Evolutionary conservation across 257 asterid genomes (phyloP).

Genomic region (Solanum pimpinellifolium): DNA sequence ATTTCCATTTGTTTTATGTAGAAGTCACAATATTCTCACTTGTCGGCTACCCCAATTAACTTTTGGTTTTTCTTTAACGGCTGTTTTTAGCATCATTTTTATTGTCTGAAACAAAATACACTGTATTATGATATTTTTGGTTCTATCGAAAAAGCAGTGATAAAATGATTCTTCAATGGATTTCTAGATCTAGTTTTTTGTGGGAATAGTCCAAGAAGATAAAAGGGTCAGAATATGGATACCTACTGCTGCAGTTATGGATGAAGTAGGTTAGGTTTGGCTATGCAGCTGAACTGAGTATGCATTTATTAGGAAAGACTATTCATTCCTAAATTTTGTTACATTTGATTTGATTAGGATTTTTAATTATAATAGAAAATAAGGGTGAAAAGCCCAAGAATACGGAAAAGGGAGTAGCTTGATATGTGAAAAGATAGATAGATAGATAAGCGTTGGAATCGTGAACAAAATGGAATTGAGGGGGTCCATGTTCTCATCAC

Average conservation of each 20-base stretch:
- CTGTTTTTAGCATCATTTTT: neutral
- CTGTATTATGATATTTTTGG: too few species aligned
- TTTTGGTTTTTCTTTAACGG: neutral
- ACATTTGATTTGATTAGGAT: neutral
- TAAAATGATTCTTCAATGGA: neutral
- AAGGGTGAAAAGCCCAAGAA: neutral
- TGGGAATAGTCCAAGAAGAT: neutral
- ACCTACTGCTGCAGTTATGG: neutral
- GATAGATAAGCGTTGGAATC: neutral
- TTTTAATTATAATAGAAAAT: neutral
- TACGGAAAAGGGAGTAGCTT: neutral
- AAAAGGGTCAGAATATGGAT: neutral
- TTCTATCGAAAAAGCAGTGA: neutral
- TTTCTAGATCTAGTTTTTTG: neutral
- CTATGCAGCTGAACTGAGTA: neutral
- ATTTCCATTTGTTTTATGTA: neutral
- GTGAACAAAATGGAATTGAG: neutral
- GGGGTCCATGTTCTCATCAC: slow-evolving; percentile 28
- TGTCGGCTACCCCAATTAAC: neutral
- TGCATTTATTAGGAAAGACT: neutral
- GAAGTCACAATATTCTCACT: neutral
- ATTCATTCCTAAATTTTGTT: neutral
- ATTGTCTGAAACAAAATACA: too few species aligned
- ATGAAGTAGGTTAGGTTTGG: neutral
- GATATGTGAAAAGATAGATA: neutral